Base-by-base conservation (phyloP, 2,329 filamentous ascomycete genomes). In the Fusarium humuli region DNA sequence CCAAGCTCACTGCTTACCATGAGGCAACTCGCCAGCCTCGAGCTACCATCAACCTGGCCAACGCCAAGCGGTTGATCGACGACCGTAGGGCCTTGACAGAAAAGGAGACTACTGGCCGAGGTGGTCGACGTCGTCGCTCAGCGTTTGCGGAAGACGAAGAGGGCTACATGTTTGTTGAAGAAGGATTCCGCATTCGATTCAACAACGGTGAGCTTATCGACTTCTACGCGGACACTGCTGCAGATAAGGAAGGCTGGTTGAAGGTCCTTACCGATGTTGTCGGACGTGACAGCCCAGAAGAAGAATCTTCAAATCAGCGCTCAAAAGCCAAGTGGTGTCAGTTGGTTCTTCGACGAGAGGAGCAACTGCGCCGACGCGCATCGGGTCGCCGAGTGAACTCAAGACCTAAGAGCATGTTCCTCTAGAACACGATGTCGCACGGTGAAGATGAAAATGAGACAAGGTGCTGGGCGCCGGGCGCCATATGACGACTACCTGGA, bases 111-210 rank as follows among this genome's bases (percentile, higher is more conserved):
- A 90, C 87, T 16, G 92, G 91, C 61, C 92, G 90, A 77, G 88
- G 88, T 69, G 93, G 94, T 59, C 91, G 90, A 73, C 92, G 96
- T 45, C 92, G 96, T 59, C 94, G 97, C 79, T 98, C 94, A 34
- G 96, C 93, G 13, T 99, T 99, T 79, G 94, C 95, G 3, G 96
- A 98, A 80, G 96, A 99, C 72, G 96, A 99, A 81, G 96, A 99
- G 79, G 96, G 96, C 44, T 99, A 99, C 84, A 97, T 98, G 92
- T 99, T 99, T 79, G 95, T 99, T 56, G 96, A 99, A 80, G 96
- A 99, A 79, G 96, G 96, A 5, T 99, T 99, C 91, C 93, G 96
- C 42, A 97, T 99, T 79, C 94, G 95, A 61, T 99, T 99, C 82
- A 97, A 93, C 79, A 99, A 99, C 77, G 96, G 96, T 67, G 96